Evolutionary conservation across 306 rosid species (phyloP).

Genomic region (Cucurbita pepo): DNA sequence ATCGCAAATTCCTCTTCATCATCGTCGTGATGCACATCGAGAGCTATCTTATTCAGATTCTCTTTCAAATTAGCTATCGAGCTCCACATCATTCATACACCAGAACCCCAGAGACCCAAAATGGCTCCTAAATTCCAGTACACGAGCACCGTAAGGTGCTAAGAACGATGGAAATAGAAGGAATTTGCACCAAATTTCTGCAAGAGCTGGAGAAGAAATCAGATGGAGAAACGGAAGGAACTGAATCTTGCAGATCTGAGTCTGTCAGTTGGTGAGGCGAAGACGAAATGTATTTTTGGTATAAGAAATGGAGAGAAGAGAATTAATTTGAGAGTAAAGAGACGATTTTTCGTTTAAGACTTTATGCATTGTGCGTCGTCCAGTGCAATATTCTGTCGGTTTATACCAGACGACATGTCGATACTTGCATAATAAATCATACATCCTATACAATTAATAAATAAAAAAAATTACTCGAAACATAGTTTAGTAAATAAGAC

Average conservation of each 20-base stretch:
- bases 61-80: slow-evolving; percentile 77
- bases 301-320: neutral
- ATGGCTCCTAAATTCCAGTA: neutral
- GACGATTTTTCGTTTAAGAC: neutral
- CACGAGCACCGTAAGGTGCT: neutral
- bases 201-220: neutral
- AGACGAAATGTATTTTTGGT: neutral
- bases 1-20: slow-evolving; percentile 37
- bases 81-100: slow-evolving; percentile 51
- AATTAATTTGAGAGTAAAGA: neutral
- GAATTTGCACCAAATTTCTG: neutral
- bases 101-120: neutral
- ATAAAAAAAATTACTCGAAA: too few relatives aligned
- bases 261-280: neutral
- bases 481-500: too few relatives aligned
- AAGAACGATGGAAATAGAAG: neutral
- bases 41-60: slow-evolving; percentile 73
- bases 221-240: neutral
- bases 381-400: neutral
- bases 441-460: neutral
- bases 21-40: slow-evolving; percentile 60
- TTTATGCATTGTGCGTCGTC: neutral
- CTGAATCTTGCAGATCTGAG: neutral
- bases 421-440: neutral
- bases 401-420: neutral